Evolutionary conservation across 2,329 filamentous ascomycete species (phyloP), one percentile per base, ranked within the genome.

Genomic region (Aspergillus pseudoviridinutans): DNA sequence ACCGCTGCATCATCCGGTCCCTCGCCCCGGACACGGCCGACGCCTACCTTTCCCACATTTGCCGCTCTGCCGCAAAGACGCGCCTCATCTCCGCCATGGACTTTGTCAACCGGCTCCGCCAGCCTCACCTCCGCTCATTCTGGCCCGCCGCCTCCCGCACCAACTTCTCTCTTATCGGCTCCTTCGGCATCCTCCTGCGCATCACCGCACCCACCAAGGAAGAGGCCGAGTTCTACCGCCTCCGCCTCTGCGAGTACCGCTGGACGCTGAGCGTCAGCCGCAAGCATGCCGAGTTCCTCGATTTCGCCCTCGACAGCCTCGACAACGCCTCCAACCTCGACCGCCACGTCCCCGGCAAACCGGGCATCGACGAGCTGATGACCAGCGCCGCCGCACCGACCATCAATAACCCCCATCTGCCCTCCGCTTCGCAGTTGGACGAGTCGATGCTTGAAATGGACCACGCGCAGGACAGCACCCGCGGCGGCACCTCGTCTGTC

Each of bases 41-140:
- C 69, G 84, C 88, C 0, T 96, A 97, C 67, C 86, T 96, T 51
- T 84, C 92, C 55, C 91, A 95, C 74, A 96, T 97, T 65, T 96
- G 92, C 75, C 91, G 93, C 54, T 92, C 88, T 57, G 93, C 93
- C 3, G 93, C 93, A 54, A 97, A 97, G 74, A 95, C 93, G 0
- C 88, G 93, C 5, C 83, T 97, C 35, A 96, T 97, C 69, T 95
- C 90, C 24, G 92, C 92, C 62, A 96, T 97, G 90, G 93, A 97
- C 72, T 96, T 97, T 74, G 92, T 96, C 66, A 97, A 97, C 75
- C 88, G 93, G 0, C 84, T 97, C 32, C 91, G 89, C 49, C 91
- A 91, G 0, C 85, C 87, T 38, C 92, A 97, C 67, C 82, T 97
- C 29, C 86, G 88, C n/a, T 85, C 91, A 0, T 97, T 97, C 76